A percentile compares a stretch with the other conserved stretches of the same genome.
These are phyloP conservation scores for Hsuehochloa calcarea DNA, from an alignment of 176 grass and related monocot species.

Conservation along the genomic window DNA sequence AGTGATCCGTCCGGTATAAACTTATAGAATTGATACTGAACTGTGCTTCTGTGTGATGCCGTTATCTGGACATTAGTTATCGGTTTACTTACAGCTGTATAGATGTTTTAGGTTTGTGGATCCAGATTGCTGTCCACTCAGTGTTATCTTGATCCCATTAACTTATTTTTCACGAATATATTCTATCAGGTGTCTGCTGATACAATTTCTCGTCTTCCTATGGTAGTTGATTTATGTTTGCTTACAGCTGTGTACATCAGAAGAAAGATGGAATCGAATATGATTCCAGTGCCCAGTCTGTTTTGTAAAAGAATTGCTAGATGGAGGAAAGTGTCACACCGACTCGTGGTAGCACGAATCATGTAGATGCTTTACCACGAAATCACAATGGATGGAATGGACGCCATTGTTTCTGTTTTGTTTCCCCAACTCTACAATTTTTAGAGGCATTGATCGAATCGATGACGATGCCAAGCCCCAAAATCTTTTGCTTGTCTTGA, in stretches of 20 bases:
- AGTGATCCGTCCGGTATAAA: no score
- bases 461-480: not conserved
- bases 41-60: not conserved
- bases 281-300: not conserved
- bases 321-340: not conserved
- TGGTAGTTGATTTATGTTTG: not conserved
- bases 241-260: not conserved
- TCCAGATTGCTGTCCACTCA: not conserved
- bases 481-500: not conserved
- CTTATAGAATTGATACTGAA: not conserved
- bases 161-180: not conserved
- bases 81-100: not conserved
- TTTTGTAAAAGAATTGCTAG: not conserved
- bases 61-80: not conserved
- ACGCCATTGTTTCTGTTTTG: not conserved
- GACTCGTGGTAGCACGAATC: not conserved
- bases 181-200: not conserved
- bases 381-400: not conserved
- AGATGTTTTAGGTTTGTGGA: not conserved
- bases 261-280: not conserved
- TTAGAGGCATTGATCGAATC: not conserved
- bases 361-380: not conserved
- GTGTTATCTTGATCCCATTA: not conserved
- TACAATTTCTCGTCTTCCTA: not conserved
- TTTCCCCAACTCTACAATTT: not conserved